phyloP scores from a whole-genome alignment of 106 monocot genomes.

The Triglochin maritima region DNA sequence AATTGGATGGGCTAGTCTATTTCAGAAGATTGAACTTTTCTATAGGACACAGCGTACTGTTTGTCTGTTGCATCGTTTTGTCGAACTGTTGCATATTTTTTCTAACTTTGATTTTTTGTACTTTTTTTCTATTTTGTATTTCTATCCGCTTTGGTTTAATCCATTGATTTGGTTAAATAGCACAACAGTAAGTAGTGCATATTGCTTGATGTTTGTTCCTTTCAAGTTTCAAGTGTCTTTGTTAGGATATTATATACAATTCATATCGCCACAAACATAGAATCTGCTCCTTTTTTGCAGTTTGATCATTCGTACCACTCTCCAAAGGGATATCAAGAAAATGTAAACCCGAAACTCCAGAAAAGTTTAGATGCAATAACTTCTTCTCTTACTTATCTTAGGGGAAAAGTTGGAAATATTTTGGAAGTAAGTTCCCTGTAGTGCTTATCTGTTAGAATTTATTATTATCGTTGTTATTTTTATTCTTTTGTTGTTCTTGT shows the following conservation, averaged over 20 bases:
- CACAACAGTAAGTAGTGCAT: not conserved
- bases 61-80: too few species aligned
- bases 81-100: too few species aligned
- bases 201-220: not conserved
- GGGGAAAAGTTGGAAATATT: slow-evolving; percentile 58
- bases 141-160: too few species aligned
- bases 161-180: too few species aligned
- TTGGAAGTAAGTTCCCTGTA: slow-evolving; percentile 48
- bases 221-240: not conserved
- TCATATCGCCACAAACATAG: not conserved
- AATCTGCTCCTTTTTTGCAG: slow-evolving; percentile 17
- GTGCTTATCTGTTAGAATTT: not conserved
- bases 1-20: too few species aligned
- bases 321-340: slow-evolving; percentile 25
- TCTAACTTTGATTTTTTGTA: too few species aligned
- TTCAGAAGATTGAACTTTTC: too few species aligned
- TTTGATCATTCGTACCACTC: slow-evolving; percentile 35
- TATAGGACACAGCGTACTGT: too few species aligned
- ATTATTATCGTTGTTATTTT: not conserved
- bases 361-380: slow-evolving; percentile 59
- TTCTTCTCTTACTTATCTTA: slow-evolving; percentile 63
- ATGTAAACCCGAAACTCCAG: slow-evolving; percentile 38
- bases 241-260: not conserved
- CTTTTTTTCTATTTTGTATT: too few species aligned
- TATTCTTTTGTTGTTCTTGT: not conserved